Evolutionary conservation across 2,329 filamentous ascomycete genomes (phyloP), one percentile per base, ranked within the genome.

Genomic region (Xylariaceae sp.): DNA sequence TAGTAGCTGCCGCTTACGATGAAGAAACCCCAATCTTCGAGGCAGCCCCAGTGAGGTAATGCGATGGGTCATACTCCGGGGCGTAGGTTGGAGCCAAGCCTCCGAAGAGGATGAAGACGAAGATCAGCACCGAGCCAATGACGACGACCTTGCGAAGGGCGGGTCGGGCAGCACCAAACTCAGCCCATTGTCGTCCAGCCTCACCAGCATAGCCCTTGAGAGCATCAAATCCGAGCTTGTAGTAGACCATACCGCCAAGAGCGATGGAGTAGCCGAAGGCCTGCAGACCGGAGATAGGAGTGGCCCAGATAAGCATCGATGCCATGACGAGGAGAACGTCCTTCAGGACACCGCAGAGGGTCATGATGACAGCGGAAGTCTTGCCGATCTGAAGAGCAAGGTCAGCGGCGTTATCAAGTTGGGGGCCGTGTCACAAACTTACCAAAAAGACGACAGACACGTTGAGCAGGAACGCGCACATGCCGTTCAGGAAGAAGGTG

Each of bases 371-470:
- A 33, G 84, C 85, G 1, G 84, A 90, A 12, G 85, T 90, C 69
- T 84, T 89, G 67, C 85, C 85, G 55, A 92, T 90, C 83, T 89
- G 15, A 5, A 7, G 7, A 26, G 5, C 5, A 26, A 26, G 24
- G 12, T 26, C 12, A 12, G 12, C n/a, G 6, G 12, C n/a, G n/a
- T 5, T 5, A 5, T n/a, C 15, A 12, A 26, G 5, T 26, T 13
- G 12, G n/a, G 6, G 12, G 15, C 15, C 15, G 21, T 8, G n/a
- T 26, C 24, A 8, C n/a, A 26, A 13, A 66, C 79, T 61, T 79
- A 89, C 83, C 64, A 92, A 59, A 67, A 90, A 86, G 27, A 92
- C 85, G 25, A 90, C 84, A 2, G 85, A 88, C 34, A 90, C 80
- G 62, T 92, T 92, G 41, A 92, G 72, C 50, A 83, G 61, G 63